Conservation (phyloP, 768 basidiomycete species). For the Mycena sanguinolenta region DNA sequence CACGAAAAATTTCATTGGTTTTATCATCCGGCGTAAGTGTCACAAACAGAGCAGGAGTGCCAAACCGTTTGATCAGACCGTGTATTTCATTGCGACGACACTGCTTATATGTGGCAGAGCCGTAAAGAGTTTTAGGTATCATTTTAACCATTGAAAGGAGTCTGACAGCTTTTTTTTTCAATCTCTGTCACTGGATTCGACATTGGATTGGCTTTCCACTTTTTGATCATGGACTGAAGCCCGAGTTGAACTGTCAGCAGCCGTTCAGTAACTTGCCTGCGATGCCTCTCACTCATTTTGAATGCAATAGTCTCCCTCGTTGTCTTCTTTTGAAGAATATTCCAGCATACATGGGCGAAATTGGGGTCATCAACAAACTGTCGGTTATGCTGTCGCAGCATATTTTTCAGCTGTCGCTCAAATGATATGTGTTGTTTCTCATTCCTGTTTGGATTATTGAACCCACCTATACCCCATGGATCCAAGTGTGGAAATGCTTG, state of each 20-base stretch:
- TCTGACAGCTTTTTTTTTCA: neutral
- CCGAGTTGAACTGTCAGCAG: neutral
- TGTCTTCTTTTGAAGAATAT: neutral
- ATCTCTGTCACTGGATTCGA: neutral
- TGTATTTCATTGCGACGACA: neutral
- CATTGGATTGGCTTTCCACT: neutral
- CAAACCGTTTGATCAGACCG: neutral
- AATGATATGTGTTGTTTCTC: neutral
- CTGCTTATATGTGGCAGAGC: neutral
- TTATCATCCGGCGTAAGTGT: neutral
- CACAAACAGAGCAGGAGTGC: neutral
- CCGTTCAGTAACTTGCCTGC: too few species aligned
- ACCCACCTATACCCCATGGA: neutral
- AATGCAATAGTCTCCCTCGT: too few species aligned
- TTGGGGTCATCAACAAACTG: neutral
- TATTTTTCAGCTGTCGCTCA: neutral
- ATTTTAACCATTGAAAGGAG: neutral
- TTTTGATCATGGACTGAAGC: neutral
- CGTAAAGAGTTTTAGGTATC: neutral
- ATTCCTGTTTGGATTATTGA: neutral
- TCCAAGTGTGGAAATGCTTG: neutral
- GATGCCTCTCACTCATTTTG: too few species aligned
- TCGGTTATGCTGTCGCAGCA: neutral
- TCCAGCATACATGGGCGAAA: neutral
- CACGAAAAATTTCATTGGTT: neutral